Conservation (phyloP, 2,329 filamentous ascomycete genomes). For the Claviceps paspali region DNA sequence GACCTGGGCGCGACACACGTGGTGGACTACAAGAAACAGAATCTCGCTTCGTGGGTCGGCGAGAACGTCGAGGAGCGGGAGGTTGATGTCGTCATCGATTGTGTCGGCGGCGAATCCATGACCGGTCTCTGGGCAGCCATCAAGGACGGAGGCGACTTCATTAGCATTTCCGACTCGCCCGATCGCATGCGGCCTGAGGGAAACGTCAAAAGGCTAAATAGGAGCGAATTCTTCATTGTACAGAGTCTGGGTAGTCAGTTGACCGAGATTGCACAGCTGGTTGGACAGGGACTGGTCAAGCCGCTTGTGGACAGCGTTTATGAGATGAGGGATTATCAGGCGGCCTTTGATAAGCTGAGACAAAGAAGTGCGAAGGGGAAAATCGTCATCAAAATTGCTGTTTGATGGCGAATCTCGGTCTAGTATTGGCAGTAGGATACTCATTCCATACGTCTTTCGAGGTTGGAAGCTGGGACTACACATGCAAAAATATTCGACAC, state of each 20-base stretch:
- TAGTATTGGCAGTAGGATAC: no score
- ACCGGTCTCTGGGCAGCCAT: constrained; percentile 19
- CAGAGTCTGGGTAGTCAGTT: constrained; percentile 21
- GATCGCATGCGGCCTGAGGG: constrained; percentile 15
- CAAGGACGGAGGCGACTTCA: constrained; percentile 18
- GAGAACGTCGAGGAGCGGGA: constrained; percentile 12
- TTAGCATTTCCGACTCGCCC: constrained; percentile 18
- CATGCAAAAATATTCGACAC: no score
- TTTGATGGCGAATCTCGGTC: neutral
- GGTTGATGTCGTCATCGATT: constrained; percentile 21
- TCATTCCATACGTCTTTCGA: no score
- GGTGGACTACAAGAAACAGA: constrained; percentile 20
- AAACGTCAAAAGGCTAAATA: constrained; percentile 14
- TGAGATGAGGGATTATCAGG: constrained; percentile 22
- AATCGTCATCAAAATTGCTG: constrained; percentile 20
- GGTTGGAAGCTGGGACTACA: no score
- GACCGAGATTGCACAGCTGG: constrained; percentile 17
- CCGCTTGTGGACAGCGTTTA: constrained; percentile 24
- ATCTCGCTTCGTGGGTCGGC: constrained; percentile 17
- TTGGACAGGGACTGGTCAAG: constrained; percentile 17
- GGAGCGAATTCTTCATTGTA: constrained; percentile 22
- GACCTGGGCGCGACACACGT: constrained; percentile 21
- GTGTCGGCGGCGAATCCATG: constrained; percentile 20
- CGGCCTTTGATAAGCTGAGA: constrained; percentile 22
- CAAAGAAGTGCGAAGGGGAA: constrained; percentile 22